phyloP scores from a whole-genome alignment of 148 eudicot genomes.

The Arbutus unedo region DNA sequence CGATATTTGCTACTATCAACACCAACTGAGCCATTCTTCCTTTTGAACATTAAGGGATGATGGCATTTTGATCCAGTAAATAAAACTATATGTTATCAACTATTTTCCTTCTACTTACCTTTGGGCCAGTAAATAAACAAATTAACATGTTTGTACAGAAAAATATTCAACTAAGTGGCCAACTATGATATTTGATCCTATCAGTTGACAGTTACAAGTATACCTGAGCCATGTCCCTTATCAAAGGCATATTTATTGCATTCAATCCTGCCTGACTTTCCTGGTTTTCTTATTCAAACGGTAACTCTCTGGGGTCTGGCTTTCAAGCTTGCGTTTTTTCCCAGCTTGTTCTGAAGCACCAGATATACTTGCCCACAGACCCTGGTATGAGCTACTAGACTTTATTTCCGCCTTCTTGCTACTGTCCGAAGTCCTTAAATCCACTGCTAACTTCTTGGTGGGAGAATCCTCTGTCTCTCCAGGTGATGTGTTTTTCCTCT shows the following conservation, averaged over 20 bases:
- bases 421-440: slow-evolving; percentile 11
- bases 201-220: background rate
- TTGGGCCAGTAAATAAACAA: background rate
- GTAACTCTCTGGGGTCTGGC: slow-evolving; percentile 54
- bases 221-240: background rate
- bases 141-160: background rate
- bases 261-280: slow-evolving; percentile 30
- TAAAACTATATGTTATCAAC: too few species aligned
- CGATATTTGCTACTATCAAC: background rate
- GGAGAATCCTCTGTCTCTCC: slow-evolving; percentile 33
- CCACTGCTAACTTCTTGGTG: slow-evolving; percentile 37
- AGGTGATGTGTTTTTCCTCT: slow-evolving; percentile 45
- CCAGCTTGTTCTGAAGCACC: slow-evolving; percentile 40
- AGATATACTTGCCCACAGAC: slow-evolving; percentile 50
- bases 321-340: slow-evolving; percentile 64
- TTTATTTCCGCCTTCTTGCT: slow-evolving; percentile 26
- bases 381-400: slow-evolving; percentile 61
- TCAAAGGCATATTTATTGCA: background rate
- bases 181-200: background rate
- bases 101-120: too few species aligned
- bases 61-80: background rate
- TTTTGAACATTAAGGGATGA: background rate
- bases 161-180: background rate
- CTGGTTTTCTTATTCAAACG: slow-evolving; percentile 48
- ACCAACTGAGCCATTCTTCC: background rate